Base-by-base conservation (phyloP, 2,329 filamentous ascomycete genomes). In the Ophiocordyceps robertsii region DNA sequence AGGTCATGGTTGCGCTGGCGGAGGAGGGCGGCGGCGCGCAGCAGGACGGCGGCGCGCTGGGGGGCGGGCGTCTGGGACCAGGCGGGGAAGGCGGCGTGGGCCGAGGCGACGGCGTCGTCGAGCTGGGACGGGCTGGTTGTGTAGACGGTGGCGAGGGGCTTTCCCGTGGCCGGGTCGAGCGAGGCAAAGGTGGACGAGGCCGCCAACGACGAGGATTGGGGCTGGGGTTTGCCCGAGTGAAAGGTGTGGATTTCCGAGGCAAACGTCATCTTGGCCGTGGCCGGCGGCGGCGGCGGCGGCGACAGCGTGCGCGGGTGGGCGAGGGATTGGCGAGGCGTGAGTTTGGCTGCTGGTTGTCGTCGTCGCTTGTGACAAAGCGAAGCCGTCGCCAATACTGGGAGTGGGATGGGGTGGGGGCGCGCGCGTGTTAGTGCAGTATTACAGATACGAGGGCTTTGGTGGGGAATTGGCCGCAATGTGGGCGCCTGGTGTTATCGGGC, bases 61-160 rank as follows among this genome's bases (percentile, higher is more conserved):
- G 83, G 69, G n/a, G 82, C 70, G 2, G 86, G 76, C 12, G 81
- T 92, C 44, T 73, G 68, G 1, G 85, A 86, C 87, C 87, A 94
- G 32, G 69, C 64, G 3, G 74, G 70, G 59, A 94, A 93, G 1
- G 85, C 86, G 30, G 68, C 66, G 44, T 78, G 68, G 35, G 84
- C 87, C 35, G 85, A 80, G 42, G 72, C 62, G 49, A 94, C 70
- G 37, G 86, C 84, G 14, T 76, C 71, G 57, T 92, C 77, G 56
- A 92, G 69, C 54, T 86, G 77, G 44, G 69, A 57, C 19, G 68
- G 61, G 0, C 84, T 80, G 16, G 85, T 83, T 30, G 75, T 69
- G 62, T 85, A 76, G 56, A 94, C 77, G 50, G 80, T 77, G 49
- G 83, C 83, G 40, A 90, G 61, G 6, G 80, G 72, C 47, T 73